Base-by-base conservation (phyloP, 441 rosid species). In the Adansonia rubrostipa region DNA sequence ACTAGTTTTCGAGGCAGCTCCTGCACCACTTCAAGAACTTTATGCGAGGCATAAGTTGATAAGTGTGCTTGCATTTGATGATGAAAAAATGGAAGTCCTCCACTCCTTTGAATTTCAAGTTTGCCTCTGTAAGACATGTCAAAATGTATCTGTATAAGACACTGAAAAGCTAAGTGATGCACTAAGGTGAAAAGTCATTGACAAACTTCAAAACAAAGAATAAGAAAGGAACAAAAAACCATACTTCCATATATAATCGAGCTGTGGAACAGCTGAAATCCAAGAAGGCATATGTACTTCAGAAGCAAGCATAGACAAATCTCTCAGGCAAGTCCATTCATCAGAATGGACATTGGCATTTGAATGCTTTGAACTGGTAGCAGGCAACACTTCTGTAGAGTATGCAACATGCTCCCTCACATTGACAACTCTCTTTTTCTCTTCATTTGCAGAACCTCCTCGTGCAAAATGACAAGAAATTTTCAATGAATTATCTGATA, bases 1-100 rank as follows among this genome's bases (percentile, higher is more conserved):
- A 61, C 48, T 22, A 85, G 72, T 58, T 76, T 80, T 56, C 5
- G 73, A 67, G 87, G 87, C 19, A 85, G 81, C 54, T 71, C 78
- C 24, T 56, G 65, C 74, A 75, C 85, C 3, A 76, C 80, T 71
- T 78, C 85, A 75, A 53, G 69, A 61, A 82, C 87, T 75, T 80
- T 78, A 71, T 44, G 65, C 20, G 83, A 80, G 13, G 79, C 85
- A 60, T 56, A 76, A 60, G 57, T 71, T 45, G 87, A 85, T 19
- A 71, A 51, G 77, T 82, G 83, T 24, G 83, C 87, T 75, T 84
- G 87, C 73, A 84, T 62, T 63, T 82, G 78, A 36, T 77, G 40
- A 73, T 71, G 77, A 65, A 57, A 13, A 45, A 68, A 28, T 61
- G 82, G 14, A 53, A 72, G 73, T 71, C 75, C 73, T 68, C 47